phyloP scores from a whole-genome alignment of 768 basidiomycete genomes.

The Tricholomella constricta region DNA sequence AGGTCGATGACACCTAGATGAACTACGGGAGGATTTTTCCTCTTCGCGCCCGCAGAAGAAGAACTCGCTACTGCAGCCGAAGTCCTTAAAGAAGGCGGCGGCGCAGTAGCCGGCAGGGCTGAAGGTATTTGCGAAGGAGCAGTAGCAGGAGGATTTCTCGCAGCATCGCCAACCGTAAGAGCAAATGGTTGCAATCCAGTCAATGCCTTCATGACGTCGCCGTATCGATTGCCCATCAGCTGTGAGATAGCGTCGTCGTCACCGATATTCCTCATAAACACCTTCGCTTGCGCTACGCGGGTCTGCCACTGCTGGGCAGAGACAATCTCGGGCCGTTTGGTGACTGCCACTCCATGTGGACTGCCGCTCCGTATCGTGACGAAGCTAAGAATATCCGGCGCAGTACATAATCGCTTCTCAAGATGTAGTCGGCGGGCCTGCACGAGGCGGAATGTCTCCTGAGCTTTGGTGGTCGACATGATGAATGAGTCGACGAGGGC shows the following conservation, averaged over 20 bases:
- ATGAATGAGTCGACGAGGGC: conserved; percentile 29
- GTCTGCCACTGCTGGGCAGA: conserved; percentile 22
- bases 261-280: conserved; percentile 30
- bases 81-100: background rate
- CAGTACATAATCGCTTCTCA: conserved; percentile 19
- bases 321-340: conserved; percentile 25
- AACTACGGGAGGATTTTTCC: conserved; percentile 18
- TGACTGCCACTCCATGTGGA: conserved; percentile 30
- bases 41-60: conserved; percentile 19
- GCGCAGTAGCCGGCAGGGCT: background rate
- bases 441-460: conserved; percentile 19
- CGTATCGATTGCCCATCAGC: conserved; percentile 33
- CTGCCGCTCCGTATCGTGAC: conserved; percentile 25
- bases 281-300: conserved; percentile 23
- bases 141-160: background rate
- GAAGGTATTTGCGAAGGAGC: background rate
- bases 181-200: conserved; percentile 7
- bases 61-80: background rate
- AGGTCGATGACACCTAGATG: conserved; percentile 25
- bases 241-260: conserved; percentile 23
- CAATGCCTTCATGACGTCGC: conserved; percentile 31
- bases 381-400: conserved; percentile 25
- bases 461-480: conserved; percentile 11
- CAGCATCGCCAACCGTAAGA: background rate
- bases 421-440: conserved; percentile 26